Percentiles rank a stretch among this genome's conserved stretches.
Evolutionary conservation across 23 red algal species (phyloP).

Genomic region (Gracilaria caudata): DNA sequence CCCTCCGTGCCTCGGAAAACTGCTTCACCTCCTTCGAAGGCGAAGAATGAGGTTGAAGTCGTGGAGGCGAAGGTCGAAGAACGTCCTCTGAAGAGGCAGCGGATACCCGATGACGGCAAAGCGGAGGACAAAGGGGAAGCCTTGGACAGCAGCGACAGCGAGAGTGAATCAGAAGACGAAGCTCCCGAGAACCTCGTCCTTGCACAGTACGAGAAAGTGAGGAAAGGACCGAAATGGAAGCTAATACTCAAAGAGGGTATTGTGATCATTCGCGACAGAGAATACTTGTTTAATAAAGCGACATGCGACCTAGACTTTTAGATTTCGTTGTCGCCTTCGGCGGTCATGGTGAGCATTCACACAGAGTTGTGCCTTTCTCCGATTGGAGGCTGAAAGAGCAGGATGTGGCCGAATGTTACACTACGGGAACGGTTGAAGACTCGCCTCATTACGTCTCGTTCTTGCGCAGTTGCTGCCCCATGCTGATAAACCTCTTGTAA

Average conservation of each 20-base stretch:
- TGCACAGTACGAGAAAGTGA: conserved; percentile 79
- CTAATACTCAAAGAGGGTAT: conserved; percentile 80
- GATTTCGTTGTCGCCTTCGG: background rate
- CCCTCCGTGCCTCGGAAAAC: conserved; percentile 26
- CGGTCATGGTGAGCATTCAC: background rate
- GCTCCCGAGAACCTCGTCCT: conserved; percentile 71
- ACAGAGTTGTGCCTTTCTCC: background rate
- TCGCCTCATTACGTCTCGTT: background rate
- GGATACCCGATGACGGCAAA: conserved; percentile 40
- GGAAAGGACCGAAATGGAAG: conserved; percentile 83
- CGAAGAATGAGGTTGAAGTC: conserved; percentile 4
- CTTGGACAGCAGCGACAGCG: conserved; percentile 71
- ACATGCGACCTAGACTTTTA: conserved; percentile 79
- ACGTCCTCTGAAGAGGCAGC: conserved; percentile 43
- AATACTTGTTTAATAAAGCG: conserved; percentile 83
- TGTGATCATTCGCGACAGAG: conserved; percentile 67
- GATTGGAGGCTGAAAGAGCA: background rate
- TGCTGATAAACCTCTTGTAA: background rate
- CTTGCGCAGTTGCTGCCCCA: background rate
- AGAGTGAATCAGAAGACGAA: conserved; percentile 63
- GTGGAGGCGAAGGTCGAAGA: conserved; percentile 27
- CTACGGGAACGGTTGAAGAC: background rate
- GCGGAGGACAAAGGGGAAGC: conserved; percentile 50
- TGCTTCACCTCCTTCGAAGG: background rate
- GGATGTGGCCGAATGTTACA: background rate